Evolutionary conservation across 495 filamentous ascomycete species (phyloP).

Genomic region (Podospora pseudopauciseta): DNA sequence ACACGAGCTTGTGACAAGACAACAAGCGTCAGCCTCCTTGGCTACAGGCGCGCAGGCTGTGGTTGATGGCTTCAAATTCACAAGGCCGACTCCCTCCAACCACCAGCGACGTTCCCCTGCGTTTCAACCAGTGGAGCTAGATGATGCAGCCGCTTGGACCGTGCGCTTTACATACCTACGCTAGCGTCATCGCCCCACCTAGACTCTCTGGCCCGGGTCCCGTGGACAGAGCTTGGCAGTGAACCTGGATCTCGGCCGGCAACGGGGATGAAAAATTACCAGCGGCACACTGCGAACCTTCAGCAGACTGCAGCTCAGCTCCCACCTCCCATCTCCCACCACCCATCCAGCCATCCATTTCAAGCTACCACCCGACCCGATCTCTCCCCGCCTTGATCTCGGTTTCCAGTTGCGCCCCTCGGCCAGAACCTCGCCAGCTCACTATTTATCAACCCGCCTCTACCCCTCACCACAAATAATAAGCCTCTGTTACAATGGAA

Average conservation of each 20-base stretch:
- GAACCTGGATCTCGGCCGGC: slow-evolving; percentile 16
- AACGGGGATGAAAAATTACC: slow-evolving; percentile 20
- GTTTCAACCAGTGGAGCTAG: not conserved
- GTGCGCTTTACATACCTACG: slow-evolving; percentile 8
- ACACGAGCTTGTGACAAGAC: not conserved
- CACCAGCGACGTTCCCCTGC: slow-evolving; percentile 5
- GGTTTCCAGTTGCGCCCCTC: slow-evolving; percentile 1
- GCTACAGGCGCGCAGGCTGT: not conserved
- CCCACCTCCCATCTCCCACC: no score
- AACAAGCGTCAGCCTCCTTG: not conserved
- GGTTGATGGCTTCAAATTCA: slow-evolving; percentile 1
- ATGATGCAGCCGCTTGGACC: slow-evolving; percentile 1
- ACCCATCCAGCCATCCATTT: not conserved
- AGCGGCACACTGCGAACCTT: slow-evolving; percentile 6
- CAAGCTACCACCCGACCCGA: not conserved
- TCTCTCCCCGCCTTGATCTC: not conserved
- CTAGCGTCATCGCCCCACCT: slow-evolving; percentile 16
- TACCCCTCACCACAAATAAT: slow-evolving; percentile 30
- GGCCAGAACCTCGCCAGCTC: slow-evolving; percentile 4
- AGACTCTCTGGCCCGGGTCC: not conserved
- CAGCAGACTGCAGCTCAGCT: not conserved
- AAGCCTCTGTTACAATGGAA: slow-evolving; percentile 43
- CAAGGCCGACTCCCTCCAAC: not conserved
- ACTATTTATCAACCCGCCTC: not conserved
- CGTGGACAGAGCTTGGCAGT: not conserved